These are phyloP conservation scores for Mychonastes homosphaera DNA, from an alignment of 139 green algal genomes.

Conservation along the genomic window DNA sequence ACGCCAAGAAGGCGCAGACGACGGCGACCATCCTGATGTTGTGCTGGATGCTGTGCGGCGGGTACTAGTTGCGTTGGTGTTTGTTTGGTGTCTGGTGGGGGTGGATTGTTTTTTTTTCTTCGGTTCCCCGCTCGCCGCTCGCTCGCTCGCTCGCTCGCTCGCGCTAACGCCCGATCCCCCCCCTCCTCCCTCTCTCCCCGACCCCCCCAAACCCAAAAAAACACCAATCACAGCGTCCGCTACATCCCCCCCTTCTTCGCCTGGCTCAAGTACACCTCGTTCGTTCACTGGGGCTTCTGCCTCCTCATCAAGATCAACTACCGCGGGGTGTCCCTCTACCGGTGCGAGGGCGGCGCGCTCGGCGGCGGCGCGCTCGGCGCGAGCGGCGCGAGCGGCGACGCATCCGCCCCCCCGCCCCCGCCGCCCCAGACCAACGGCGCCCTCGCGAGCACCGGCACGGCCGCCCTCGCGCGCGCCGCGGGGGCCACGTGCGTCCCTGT, in stretches of 20 bases:
- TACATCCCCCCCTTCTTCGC: conserved; percentile 15
- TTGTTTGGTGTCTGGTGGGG: background rate
- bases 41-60: conserved; percentile 34
- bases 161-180: too few species aligned
- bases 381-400: too few species aligned
- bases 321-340: conserved; percentile 6
- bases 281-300: conserved; percentile 60
- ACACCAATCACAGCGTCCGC: conserved; percentile 8
- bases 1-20: conserved; percentile 50
- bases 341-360: background rate
- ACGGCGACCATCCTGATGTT: conserved; percentile 60
- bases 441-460: conserved; percentile 1
- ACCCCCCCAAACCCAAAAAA: background rate
- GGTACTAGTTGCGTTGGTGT: conserved; percentile 53
- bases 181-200: background rate
- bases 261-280: conserved; percentile 40
- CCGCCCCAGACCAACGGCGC: background rate
- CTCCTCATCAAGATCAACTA: conserved; percentile 40
- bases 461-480: background rate
- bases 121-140: background rate
- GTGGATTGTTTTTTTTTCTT: background rate
- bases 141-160: background rate
- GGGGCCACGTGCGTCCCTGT: background rate
- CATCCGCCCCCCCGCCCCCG: too few species aligned
- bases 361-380: background rate